Conservation (phyloP, 495 filamentous ascomycete species). For the Astrothelium subdiscretum region DNA sequence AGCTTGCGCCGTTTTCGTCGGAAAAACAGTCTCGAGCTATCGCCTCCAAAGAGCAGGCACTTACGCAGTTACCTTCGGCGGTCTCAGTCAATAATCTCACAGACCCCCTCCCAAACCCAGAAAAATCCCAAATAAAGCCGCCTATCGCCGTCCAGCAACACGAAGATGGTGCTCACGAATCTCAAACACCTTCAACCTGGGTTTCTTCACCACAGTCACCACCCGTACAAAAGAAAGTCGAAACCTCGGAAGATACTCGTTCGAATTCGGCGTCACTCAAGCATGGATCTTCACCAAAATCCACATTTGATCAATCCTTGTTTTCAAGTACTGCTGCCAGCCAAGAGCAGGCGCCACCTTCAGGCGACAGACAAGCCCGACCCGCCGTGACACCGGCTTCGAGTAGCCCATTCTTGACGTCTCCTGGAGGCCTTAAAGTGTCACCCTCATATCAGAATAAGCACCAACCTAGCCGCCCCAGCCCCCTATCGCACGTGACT, state of each 20-base stretch:
- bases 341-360: not conserved
- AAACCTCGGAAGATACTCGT: not conserved
- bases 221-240: not conserved
- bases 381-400: not conserved
- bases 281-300: not conserved
- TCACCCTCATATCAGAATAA: not conserved
- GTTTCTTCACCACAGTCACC: not conserved
- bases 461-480: not conserved
- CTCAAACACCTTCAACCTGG: too few relatives aligned
- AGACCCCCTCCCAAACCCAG: too few relatives aligned
- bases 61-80: too few relatives aligned
- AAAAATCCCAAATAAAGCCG: too few relatives aligned
- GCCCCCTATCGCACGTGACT: not conserved
- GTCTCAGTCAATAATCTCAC: too few relatives aligned
- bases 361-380: not conserved
- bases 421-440: not conserved
- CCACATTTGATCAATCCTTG: not conserved
- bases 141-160: too few relatives aligned
- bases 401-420: not conserved
- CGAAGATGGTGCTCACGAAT: too few relatives aligned
- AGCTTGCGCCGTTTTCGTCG: too few relatives aligned
- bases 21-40: too few relatives aligned
- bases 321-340: not conserved
- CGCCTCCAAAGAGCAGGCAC: too few relatives aligned
- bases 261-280: not conserved